A percentile compares a stretch with the other conserved stretches of the same genome.
These are phyloP conservation scores for Cyberlindnera veronae DNA, from an alignment of 805 yeast genomes.

Conservation along the genomic window DNA sequence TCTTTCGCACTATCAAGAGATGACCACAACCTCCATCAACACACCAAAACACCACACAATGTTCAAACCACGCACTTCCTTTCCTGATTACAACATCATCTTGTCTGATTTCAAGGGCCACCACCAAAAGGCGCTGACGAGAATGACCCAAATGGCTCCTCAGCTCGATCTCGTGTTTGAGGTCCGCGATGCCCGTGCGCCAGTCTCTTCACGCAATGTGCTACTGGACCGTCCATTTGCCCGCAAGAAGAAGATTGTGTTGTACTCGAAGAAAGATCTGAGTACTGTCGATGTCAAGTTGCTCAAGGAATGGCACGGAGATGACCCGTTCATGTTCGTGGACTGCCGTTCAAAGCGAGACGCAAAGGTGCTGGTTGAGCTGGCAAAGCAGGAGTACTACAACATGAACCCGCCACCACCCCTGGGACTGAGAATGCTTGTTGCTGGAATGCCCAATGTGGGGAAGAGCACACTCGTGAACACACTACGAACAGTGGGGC, in stretches of 20 bases:
- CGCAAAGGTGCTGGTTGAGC: conserved; percentile 46
- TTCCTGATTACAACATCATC: conserved; percentile 69
- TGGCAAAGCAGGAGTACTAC: conserved; percentile 43
- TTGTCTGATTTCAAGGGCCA: conserved; percentile 87
- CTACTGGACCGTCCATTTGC: conserved; percentile 66
- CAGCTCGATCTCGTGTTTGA: conserved; percentile 82
- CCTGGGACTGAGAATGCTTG: conserved; percentile 69
- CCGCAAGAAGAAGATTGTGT: conserved; percentile 48
- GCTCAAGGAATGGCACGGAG: conserved; percentile 48
- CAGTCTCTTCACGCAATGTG: conserved; percentile 75
- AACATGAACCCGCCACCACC: conserved; percentile 71
- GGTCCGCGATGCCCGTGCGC: conserved; percentile 86
- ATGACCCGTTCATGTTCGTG: conserved; percentile 47
- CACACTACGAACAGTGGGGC: conserved; percentile 46
- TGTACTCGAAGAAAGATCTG: conserved; percentile 76
- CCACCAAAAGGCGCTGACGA: conserved; percentile 73
- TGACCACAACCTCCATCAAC: too few species aligned
- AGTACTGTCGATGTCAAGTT: conserved; percentile 40
- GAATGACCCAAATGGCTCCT: conserved; percentile 65
- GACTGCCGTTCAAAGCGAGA: conserved; percentile 54
- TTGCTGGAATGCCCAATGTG: conserved; percentile 97
- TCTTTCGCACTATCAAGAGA: conserved; percentile 11
- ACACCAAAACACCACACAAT: conserved; percentile 1
- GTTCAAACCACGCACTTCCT: conserved; percentile 66
- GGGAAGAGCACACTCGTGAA: conserved; percentile 91